Percentiles rank a stretch among this genome's conserved stretches.
Conservation (phyloP, 805 yeast species). For the Candida takata region DNA sequence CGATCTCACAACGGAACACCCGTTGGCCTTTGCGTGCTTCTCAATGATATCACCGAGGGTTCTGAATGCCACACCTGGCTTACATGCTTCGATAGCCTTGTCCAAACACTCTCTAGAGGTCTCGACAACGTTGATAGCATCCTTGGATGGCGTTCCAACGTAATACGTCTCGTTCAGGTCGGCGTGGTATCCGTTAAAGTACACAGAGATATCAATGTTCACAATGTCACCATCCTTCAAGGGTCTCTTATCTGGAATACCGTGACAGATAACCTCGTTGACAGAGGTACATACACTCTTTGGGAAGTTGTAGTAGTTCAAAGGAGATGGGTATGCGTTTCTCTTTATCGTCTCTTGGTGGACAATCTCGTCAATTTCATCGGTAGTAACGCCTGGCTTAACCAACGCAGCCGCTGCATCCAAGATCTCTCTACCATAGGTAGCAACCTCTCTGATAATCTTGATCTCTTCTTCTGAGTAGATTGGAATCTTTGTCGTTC, state of each 20-base stretch:
- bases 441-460: conserved; percentile 68
- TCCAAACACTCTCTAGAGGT: conserved; percentile 85
- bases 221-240: conserved; percentile 92
- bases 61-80: conserved; percentile 88
- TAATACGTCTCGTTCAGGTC: conserved; percentile 96
- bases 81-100: conserved; percentile 73
- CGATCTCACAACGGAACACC: conserved; percentile 81
- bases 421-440: conserved; percentile 77
- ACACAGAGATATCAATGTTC: conserved; percentile 83
- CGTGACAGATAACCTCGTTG: conserved; percentile 95
- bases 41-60: conserved; percentile 84
- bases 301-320: conserved; percentile 91
- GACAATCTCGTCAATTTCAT: conserved; percentile 78
- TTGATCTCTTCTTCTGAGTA: conserved; percentile 63
- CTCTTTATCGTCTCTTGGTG: conserved; percentile 86
- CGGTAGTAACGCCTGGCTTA: conserved; percentile 88
- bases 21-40: conserved; percentile 69
- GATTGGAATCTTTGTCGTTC: conserved; percentile 58
- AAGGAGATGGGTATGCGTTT: conserved; percentile 89
- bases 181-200: conserved; percentile 83
- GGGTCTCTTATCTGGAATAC: conserved; percentile 87
- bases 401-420: conserved; percentile 82
- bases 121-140: conserved; percentile 84
- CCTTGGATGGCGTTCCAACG: conserved; percentile 83
- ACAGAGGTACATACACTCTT: conserved; percentile 89